phyloP scores from a whole-genome alignment of 78 protist species.

The Isochrysis galbana region DNA sequence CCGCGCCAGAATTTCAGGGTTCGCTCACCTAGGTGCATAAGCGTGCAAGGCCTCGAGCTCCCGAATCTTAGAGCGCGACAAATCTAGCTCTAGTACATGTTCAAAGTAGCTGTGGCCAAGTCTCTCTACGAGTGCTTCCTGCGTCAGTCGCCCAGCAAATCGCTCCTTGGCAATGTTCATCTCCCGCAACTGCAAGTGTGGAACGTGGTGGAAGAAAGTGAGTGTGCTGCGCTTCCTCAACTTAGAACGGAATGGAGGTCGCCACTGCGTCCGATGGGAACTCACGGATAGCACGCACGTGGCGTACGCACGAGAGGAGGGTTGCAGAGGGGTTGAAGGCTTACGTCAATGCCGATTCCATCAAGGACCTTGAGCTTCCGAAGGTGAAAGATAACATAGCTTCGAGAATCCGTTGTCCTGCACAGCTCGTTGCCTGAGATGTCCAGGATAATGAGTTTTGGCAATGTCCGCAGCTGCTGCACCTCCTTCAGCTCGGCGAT shows the following conservation, averaged over 20 bases:
- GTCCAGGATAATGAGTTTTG: constrained; percentile 66
- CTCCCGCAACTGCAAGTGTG: constrained; percentile 38
- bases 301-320: no score
- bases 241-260: no score
- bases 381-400: constrained; percentile 48
- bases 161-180: background rate
- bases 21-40: no score
- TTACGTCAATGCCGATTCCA: constrained; percentile 63
- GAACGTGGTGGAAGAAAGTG: no score
- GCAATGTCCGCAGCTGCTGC: constrained; percentile 20
- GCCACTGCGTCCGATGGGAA: no score
- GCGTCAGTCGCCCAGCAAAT: constrained; percentile 44
- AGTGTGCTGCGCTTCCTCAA: no score
- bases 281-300: no score
- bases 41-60: constrained; percentile 39
- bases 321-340: no score
- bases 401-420: background rate
- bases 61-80: background rate
- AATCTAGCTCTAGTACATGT: constrained; percentile 32
- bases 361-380: constrained; percentile 64
- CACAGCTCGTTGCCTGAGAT: constrained; percentile 52
- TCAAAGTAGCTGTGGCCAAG: background rate
- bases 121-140: constrained; percentile 45
- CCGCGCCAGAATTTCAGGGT: no score
- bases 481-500: background rate